Percentiles rank a stretch among this genome's conserved stretches.
phyloP scores from a whole-genome alignment of 345 rosid species.

The Rhodamnia rubescens region DNA sequence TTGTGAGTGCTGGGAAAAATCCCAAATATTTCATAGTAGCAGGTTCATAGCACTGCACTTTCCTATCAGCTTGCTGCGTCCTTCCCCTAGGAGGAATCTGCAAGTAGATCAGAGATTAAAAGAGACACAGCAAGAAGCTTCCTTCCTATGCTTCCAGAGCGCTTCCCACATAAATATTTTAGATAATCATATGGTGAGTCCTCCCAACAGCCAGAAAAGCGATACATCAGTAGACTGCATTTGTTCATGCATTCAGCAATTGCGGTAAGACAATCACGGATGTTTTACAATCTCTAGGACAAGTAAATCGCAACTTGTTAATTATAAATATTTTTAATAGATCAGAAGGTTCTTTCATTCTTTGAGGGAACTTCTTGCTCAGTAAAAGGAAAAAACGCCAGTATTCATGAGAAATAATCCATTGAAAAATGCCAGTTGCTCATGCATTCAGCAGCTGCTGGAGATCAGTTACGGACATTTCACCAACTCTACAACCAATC shows the following conservation, averaged over 20 bases:
- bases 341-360: background rate
- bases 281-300: background rate
- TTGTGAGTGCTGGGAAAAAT: slow-evolving; percentile 57
- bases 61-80: slow-evolving; percentile 68
- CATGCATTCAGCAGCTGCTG: background rate
- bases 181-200: background rate
- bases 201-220: background rate
- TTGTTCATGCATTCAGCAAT: background rate
- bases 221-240: background rate
- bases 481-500: background rate
- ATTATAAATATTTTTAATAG: background rate
- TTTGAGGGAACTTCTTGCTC: background rate
- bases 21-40: slow-evolving; percentile 98
- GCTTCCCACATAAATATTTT: background rate
- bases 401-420: background rate
- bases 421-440: background rate
- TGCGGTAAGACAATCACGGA: background rate
- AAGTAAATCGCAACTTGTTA: background rate
- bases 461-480: background rate
- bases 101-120: background rate
- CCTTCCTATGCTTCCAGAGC: background rate
- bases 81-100: slow-evolving; percentile 95
- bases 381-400: background rate
- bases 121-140: background rate
- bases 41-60: slow-evolving; percentile 95